phyloP scores from a whole-genome alignment of 1,284 basidiomycete genomes.

The Pterula multifida region DNA sequence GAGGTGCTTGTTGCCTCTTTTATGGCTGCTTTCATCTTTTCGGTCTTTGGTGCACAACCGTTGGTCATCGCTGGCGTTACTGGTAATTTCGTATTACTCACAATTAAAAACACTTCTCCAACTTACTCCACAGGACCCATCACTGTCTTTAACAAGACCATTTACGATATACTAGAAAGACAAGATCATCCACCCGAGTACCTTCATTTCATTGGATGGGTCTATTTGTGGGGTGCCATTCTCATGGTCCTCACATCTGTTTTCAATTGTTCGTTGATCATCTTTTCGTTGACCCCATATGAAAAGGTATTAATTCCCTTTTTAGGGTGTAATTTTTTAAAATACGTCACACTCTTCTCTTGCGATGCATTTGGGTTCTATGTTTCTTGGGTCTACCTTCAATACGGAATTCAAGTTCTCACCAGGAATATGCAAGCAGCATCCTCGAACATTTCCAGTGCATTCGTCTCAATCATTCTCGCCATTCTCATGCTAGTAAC shows the following conservation, averaged over 20 bases:
- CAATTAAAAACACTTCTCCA: conserved; percentile 2
- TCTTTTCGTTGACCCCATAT: not conserved
- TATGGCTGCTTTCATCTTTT: conserved; percentile 88
- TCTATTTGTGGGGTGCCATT: conserved; percentile 88
- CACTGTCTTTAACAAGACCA: conserved; percentile 86
- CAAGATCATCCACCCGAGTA: conserved; percentile 56
- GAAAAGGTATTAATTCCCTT: conserved; percentile 10
- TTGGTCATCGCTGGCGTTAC: conserved; percentile 92
- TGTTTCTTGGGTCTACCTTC: conserved; percentile 81
- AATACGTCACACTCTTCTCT: conserved; percentile 84
- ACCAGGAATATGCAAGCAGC: conserved; percentile 52
- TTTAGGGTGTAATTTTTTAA: conserved; percentile 70
- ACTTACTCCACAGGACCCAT: conserved; percentile 50
- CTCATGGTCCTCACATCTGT: conserved; percentile 83
- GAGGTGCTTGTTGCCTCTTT: conserved; percentile 77
- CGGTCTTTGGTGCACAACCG: conserved; percentile 84
- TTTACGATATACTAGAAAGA: conserved; percentile 64
- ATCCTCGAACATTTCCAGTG: conserved; percentile 35
- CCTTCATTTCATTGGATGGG: conserved; percentile 85
- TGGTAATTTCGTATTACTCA: conserved; percentile 26
- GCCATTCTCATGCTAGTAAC: conserved; percentile 66
- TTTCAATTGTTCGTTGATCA: conserved; percentile 57
- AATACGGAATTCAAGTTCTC: conserved; percentile 78
- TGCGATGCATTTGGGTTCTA: conserved; percentile 94
- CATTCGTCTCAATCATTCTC: conserved; percentile 65